Evolutionary conservation across 1,139 yeast genomes (phyloP).

Genomic region (Pichia sp.): DNA sequence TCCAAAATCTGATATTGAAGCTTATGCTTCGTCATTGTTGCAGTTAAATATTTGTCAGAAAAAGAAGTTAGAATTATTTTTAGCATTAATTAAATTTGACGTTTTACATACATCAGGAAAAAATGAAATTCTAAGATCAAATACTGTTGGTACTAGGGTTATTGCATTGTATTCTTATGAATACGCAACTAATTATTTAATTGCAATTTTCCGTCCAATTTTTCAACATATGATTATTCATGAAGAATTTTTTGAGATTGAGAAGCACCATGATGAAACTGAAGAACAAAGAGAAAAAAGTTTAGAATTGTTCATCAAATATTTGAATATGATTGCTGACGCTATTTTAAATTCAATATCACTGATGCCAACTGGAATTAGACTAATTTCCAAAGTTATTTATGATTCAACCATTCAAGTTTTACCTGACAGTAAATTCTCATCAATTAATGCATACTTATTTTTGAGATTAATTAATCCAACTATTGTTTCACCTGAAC

Average conservation of each 20-base stretch:
- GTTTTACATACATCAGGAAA: conserved; percentile 54
- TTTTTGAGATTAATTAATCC: conserved; percentile 87
- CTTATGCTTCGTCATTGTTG: conserved; percentile 64
- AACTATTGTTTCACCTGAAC: conserved; percentile 85
- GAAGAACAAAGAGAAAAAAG: conserved; percentile 36
- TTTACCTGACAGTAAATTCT: conserved; percentile 60
- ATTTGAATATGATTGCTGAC: conserved; percentile 55
- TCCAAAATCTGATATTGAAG: conserved; percentile 66
- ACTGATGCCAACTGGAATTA: conserved; percentile 65
- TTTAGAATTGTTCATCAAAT: conserved; percentile 47
- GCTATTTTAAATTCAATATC: conserved; percentile 52
- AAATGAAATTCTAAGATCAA: conserved; percentile 70
- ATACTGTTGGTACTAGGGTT: conserved; percentile 75
- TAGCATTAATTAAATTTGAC: conserved; percentile 55
- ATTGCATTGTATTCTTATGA: conserved; percentile 65
- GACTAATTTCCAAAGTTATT: conserved; percentile 69
- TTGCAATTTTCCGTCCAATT: conserved; percentile 49
- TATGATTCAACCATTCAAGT: conserved; percentile 54
- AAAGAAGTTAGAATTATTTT: conserved; percentile 50
- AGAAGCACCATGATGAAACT: conserved; percentile 40
- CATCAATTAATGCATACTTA: conserved; percentile 84
- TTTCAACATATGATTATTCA: conserved; percentile 44
- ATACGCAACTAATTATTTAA: conserved; percentile 57
- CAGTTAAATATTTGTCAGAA: conserved; percentile 52
- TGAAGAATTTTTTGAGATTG: conserved; percentile 60